phyloP scores from a whole-genome alignment of 2,329 filamentous ascomycete genomes.

The Penicillium sp. region DNA sequence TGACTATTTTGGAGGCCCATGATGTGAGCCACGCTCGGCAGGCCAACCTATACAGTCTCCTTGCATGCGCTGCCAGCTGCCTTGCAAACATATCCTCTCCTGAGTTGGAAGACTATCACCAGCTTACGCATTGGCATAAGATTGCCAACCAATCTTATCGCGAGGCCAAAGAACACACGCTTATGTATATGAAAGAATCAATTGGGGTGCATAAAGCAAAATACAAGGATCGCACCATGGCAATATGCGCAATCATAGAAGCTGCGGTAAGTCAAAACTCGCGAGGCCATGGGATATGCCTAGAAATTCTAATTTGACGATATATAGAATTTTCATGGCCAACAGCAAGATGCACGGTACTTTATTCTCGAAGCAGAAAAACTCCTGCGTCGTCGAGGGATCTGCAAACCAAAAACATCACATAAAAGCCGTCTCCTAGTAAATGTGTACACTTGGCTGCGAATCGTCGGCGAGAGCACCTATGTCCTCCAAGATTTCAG shows the following conservation, averaged over 20 bases:
- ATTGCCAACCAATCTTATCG: background rate
- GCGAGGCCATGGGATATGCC: no score
- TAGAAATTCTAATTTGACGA: background rate
- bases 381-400: constrained; percentile 31
- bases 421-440: constrained; percentile 33
- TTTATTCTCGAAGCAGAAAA: constrained; percentile 35
- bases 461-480: constrained; percentile 32
- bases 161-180: constrained; percentile 5
- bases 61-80: background rate
- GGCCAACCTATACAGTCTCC: constrained; percentile 3
- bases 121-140: background rate
- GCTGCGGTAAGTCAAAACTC: background rate
- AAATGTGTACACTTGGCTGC: constrained; percentile 37
- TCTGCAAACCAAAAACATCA: constrained; percentile 31
- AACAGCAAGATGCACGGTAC: constrained; percentile 28
- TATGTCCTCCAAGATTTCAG: constrained; percentile 20
- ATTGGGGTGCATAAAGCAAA: background rate
- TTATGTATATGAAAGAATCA: background rate
- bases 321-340: background rate
- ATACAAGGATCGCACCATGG: constrained; percentile 8
- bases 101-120: background rate
- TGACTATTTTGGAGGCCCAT: constrained; percentile 1
- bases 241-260: constrained; percentile 5
- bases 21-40: constrained; percentile 4
- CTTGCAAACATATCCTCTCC: background rate